Evolutionary conservation across 768 basidiomycete genomes (phyloP).

Genomic region (Leccinum arenicola): DNA sequence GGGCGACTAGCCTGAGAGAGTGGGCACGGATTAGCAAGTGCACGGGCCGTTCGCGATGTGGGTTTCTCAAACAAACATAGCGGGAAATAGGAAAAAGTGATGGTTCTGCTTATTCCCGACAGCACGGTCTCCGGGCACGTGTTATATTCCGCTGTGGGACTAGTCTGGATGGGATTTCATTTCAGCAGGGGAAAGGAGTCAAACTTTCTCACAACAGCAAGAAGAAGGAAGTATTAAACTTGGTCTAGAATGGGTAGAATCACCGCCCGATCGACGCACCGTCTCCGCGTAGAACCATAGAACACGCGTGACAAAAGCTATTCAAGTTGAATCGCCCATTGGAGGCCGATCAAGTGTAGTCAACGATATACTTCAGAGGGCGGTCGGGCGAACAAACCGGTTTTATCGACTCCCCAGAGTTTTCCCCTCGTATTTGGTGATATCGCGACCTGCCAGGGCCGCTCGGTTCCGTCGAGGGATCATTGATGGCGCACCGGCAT

Average conservation of each 20-base stretch:
- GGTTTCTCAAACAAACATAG: conserved; percentile 12
- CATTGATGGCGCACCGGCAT: neutral
- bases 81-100: conserved; percentile 13
- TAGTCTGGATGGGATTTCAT: conserved; percentile 2
- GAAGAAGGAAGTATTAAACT: neutral
- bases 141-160: conserved; percentile 15
- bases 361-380: neutral
- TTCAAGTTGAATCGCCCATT: neutral
- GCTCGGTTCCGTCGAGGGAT: neutral
- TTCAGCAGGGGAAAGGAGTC: conserved; percentile 1
- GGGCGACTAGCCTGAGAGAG: no score
- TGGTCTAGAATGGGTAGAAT: neutral
- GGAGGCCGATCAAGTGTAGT: neutral
- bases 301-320: neutral
- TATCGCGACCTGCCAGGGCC: neutral
- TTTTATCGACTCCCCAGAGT: neutral
- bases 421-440: neutral
- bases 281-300: neutral
- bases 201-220: conserved; percentile 9
- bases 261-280: neutral
- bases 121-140: conserved; percentile 14
- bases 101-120: conserved; percentile 12
- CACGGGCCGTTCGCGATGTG: conserved; percentile 12
- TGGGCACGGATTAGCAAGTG: no score
- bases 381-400: neutral